phyloP scores from a whole-genome alignment of 441 rosid species.

The Theobroma grandiflorum region DNA sequence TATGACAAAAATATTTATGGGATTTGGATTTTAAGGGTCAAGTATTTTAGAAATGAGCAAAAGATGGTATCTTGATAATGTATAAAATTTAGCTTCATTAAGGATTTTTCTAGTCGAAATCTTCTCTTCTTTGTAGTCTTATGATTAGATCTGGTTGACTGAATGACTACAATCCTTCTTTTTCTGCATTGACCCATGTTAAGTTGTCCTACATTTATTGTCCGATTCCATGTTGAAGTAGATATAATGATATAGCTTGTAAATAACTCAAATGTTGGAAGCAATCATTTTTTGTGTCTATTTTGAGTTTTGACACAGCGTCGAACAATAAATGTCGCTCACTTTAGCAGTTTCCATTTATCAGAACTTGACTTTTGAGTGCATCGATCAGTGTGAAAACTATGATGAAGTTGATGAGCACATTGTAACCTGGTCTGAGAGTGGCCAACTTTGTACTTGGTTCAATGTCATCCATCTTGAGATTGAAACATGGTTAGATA shows the following conservation, averaged over 20 bases:
- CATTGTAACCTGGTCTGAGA: background rate
- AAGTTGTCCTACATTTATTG: background rate
- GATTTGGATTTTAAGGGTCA: constrained; percentile 10
- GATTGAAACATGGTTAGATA: background rate
- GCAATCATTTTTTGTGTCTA: background rate
- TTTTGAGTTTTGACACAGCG: background rate
- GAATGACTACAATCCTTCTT: background rate
- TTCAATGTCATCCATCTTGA: constrained; percentile 7
- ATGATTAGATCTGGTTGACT: background rate
- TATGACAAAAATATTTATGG: background rate
- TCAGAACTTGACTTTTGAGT: background rate
- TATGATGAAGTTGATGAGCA: background rate
- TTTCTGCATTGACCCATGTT: background rate
- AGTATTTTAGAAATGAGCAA: constrained; percentile 13
- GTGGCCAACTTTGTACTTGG: background rate
- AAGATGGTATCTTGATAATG: background rate
- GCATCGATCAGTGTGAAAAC: background rate
- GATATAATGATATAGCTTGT: background rate
- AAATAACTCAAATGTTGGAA: background rate
- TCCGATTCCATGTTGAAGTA: constrained; percentile 4
- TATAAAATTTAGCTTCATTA: background rate
- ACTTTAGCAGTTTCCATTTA: constrained; percentile 1
- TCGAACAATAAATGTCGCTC: background rate
- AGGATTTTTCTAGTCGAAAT: constrained; percentile 5
- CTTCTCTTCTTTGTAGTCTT: constrained; percentile 5